These are phyloP conservation scores for Delonix regia DNA, from an alignment of 306 rosid species.

Conservation along the genomic window DNA sequence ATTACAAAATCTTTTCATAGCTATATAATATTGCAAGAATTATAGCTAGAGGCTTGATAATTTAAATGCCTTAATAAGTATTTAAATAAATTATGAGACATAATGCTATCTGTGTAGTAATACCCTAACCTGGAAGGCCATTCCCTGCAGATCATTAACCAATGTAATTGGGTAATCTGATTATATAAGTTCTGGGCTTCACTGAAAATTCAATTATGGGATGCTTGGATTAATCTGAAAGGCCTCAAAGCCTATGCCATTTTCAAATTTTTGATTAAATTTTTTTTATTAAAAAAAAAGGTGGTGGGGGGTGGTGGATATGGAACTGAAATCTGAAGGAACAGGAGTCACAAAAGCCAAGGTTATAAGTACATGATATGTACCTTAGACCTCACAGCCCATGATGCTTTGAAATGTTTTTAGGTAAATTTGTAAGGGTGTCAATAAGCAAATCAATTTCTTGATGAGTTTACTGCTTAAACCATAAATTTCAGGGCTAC, in stretches of 20 bases:
- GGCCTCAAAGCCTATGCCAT: not conserved
- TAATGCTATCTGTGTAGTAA: not conserved
- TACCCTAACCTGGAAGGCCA: not conserved
- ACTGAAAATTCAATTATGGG: not conserved
- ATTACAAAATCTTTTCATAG: not conserved
- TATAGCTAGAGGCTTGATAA: not conserved
- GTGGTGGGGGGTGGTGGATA: too few species aligned
- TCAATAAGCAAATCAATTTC: constrained; percentile 16
- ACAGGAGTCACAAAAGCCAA: not conserved
- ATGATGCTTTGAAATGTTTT: not conserved
- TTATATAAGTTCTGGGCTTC: not conserved
- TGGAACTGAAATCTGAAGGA: not conserved
- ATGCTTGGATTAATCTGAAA: not conserved
- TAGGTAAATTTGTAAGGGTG: not conserved
- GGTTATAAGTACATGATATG: not conserved
- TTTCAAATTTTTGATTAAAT: not conserved
- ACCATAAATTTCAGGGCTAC: not conserved
- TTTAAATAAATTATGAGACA: not conserved
- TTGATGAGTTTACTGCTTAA: not conserved
- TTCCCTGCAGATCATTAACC: not conserved
- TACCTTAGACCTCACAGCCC: constrained; percentile 8
- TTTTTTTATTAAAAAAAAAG: too few species aligned
- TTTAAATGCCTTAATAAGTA: not conserved
- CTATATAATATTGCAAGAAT: not conserved
- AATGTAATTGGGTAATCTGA: not conserved